phyloP scores from a whole-genome alignment of 371 early-diverging fungal genomes.

The Circinella umbellata region DNA sequence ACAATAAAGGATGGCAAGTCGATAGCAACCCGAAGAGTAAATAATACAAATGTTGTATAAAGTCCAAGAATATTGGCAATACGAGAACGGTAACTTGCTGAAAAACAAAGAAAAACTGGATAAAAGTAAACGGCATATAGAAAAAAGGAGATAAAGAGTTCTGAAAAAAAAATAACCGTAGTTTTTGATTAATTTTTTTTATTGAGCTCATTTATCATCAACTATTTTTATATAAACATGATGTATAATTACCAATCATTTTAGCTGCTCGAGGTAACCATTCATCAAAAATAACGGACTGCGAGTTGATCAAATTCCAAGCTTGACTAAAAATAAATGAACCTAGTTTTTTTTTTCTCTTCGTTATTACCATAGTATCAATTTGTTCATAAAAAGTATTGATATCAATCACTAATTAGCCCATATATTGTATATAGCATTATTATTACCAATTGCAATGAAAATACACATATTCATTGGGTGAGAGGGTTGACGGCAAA shows the following conservation, averaged over 20 bases:
- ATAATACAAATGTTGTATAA: constrained; percentile 32
- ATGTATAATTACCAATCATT: constrained; percentile 38
- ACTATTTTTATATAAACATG: no score
- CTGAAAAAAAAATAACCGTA: constrained; percentile 26
- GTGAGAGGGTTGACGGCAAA: constrained; percentile 50
- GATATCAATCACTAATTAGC: no score
- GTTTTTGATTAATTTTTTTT: no score
- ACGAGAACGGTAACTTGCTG: constrained; percentile 48
- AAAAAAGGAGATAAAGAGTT: constrained; percentile 54
- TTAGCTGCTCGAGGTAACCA: constrained; percentile 52
- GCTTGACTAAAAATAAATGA: constrained; percentile 56
- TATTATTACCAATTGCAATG: constrained; percentile 43
- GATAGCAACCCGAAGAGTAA: constrained; percentile 34
- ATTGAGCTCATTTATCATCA: no score
- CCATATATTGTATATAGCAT: no score
- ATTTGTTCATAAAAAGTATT: background rate
- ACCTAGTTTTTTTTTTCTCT: constrained; percentile 21
- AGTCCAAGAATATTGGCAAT: constrained; percentile 40
- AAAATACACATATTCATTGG: constrained; percentile 47
- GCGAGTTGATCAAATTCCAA: constrained; percentile 52
- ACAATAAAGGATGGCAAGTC: constrained; percentile 44
- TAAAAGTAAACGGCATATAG: constrained; percentile 56
- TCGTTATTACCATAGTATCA: background rate
- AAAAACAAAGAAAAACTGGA: constrained; percentile 51
- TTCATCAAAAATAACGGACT: constrained; percentile 46